Base-by-base conservation (phyloP, 2,329 filamentous ascomycete species). In the Cladosporium sp. region DNA sequence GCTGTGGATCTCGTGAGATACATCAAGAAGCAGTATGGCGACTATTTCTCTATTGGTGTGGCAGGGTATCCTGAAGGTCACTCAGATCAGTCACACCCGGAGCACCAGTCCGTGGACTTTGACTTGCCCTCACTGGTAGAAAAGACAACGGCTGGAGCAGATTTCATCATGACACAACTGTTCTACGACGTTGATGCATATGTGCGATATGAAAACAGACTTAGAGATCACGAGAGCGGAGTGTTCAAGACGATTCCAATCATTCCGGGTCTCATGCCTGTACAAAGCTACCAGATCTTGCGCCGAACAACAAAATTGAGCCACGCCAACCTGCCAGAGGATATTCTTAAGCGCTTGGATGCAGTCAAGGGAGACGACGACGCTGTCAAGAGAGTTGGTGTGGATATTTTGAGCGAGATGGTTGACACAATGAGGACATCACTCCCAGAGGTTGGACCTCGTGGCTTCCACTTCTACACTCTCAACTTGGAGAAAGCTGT, bases 91-190 rank as follows among this genome's bases (percentile, higher is more conserved):
- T 90, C 87, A 60, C 88, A 95, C 72, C 93, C 93, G 1, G 90
- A 95, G 67, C 83, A 89, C 61, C 85, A 88, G 69, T 80, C 82
- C 64, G 78, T 82, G 0, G 71, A 73, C 56, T 76, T 78, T 54
- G 94, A 99, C 74, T 75, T 99, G 59, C 90, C 92, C 0, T 96
- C 89, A 68, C 79, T 99, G 55, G 84, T 96, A 10, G 91, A 96
- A 64, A 99, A 99, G 80, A 88, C 88, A 0, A 80, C 87, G 65
- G 94, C 94, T 3, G 94, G 94, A 1, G 94, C 92, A 51, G 92
- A 97, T 75, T 99, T 99, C 70, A 89, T 99, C 74, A 96, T 99
- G 90, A 97, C 94, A 0, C 94, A 99, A 73, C 81, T 99, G 8
- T 97, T 97, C 74, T 99, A 96, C 73, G 91, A 97, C 70, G 82